Percentiles rank a stretch among this genome's conserved stretches.
Evolutionary conservation across 1,284 basidiomycete species (phyloP).

Genomic region (Somion occarium): DNA sequence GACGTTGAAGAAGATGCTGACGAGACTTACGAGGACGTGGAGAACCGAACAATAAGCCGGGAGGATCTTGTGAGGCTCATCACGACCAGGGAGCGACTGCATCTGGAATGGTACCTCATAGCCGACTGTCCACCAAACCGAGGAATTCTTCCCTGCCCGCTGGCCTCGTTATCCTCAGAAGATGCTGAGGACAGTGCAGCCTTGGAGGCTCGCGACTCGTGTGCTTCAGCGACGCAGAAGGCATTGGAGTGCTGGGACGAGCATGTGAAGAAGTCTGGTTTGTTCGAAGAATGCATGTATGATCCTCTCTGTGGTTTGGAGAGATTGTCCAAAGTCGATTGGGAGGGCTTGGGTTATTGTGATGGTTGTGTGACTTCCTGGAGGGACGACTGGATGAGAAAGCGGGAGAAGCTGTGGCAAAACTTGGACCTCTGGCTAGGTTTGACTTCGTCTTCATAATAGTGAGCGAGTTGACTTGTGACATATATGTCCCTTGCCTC

Average conservation of each 20-base stretch:
- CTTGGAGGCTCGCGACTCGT: background rate
- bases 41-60: conserved; percentile 8
- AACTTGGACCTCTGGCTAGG: conserved; percentile 26
- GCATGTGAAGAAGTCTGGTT: conserved; percentile 17
- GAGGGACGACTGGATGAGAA: conserved; percentile 19
- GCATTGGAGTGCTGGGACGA: conserved; percentile 20
- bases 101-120: conserved; percentile 19
- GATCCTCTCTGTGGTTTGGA: conserved; percentile 32
- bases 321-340: conserved; percentile 24
- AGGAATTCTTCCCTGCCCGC: conserved; percentile 17
- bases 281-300: conserved; percentile 24
- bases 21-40: conserved; percentile 9
- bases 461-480: too few relatives aligned
- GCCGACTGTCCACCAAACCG: conserved; percentile 18
- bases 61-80: conserved; percentile 22
- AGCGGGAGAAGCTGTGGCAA: conserved; percentile 25
- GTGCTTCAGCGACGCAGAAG: conserved; percentile 4
- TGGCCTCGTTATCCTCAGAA: background rate
- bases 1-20: conserved; percentile 10
- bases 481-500: too few relatives aligned
- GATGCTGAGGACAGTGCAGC: background rate
- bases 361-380: conserved; percentile 22
- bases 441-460: conserved; percentile 11
- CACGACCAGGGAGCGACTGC: conserved; percentile 18
- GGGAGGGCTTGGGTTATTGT: conserved; percentile 29